Base-by-base conservation (phyloP, 164 flowering plant genomes). In the Protea cynaroides region DNA sequence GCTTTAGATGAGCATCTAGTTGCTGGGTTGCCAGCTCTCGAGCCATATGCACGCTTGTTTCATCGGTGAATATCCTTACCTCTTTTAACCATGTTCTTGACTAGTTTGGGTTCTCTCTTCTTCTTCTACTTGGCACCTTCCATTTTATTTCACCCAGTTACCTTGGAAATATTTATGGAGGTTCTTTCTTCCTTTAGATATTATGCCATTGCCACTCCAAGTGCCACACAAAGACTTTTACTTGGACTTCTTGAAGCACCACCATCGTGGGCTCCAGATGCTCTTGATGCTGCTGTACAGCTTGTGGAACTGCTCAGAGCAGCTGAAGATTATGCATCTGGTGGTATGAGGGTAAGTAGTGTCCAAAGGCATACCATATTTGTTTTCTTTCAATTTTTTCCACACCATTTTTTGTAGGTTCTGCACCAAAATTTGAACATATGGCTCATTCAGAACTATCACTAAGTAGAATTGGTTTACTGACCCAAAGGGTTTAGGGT, bases 181-280 rank as follows among this genome's bases (percentile, higher is more conserved):
- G 18, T 38, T 66, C 9, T 49, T 60, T 64, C 54, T 68, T 63
- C 22, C 61, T 50, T 63, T 66, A 93, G 98, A 63, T 93, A 93
- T 71, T 93, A 93, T 76, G 88, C 98, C 52, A 86, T 88, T 77
- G 97, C 98, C 46, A 87, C 90, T 67, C 96, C 98, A 68, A 90
- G 94, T 88, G 96, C 98, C 58, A 90, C 98, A n/a, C 98, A 93
- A 66, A 81, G 96, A 71, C 88, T 93, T 71, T 86, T 93, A 59
- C 83, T 93, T 70, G 98, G 98, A 61, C 93, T 92, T 75, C 79
- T 92, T 24, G 98, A 92, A 86, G 98, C 98, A 69, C 98, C 98
- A 52, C 97, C 96, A 25, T 90, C 97, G 40, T 93, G 98, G 98
- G 98, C 98, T 71, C 97, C 98, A 34, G 98, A 93, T 83, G 98